Conservation (phyloP, 1,139 yeast species). For the Suhomyces ambrosiae region DNA sequence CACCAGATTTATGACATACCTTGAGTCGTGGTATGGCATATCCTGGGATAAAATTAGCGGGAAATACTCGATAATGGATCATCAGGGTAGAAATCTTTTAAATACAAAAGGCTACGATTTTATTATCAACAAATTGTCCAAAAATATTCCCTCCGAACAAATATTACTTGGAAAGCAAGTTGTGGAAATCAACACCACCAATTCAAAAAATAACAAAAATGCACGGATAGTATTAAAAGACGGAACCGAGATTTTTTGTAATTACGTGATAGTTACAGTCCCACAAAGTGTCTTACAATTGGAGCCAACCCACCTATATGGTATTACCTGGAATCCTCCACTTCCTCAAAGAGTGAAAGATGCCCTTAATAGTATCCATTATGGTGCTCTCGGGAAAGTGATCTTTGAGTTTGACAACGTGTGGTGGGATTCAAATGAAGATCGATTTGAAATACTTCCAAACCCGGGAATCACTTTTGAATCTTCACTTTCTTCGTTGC, state of each 20-base stretch:
- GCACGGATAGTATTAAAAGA: conserved; percentile 10
- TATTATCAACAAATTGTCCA: conserved; percentile 48
- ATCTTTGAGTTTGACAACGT: conserved; percentile 66
- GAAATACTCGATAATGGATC: conserved; percentile 64
- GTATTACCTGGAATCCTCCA: conserved; percentile 61
- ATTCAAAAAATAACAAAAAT: conserved; percentile 19
- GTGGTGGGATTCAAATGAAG: conserved; percentile 65
- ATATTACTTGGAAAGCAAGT: conserved; percentile 54
- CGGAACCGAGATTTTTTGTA: conserved; percentile 33
- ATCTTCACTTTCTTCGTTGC: conserved; percentile 15
- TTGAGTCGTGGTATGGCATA: conserved; percentile 81
- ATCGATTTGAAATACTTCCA: conserved; percentile 54
- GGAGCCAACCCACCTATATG: conserved; percentile 36
- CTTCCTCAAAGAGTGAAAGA: conserved; percentile 50
- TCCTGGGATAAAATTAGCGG: conserved; percentile 68
- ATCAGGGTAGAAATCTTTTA: conserved; percentile 73
- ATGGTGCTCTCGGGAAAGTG: conserved; percentile 78
- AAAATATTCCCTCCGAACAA: conserved; percentile 39
- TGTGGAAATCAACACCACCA: conserved; percentile 33
- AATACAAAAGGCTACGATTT: conserved; percentile 61
- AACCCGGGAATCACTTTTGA: conserved; percentile 20
- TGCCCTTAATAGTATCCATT: conserved; percentile 55
- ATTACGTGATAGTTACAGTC: conserved; percentile 67
- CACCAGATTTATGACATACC: conserved; percentile 53
- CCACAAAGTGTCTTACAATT: conserved; percentile 69